Conservation (phyloP, 441 rosid genomes). For the Syzygium syzygioides region DNA sequence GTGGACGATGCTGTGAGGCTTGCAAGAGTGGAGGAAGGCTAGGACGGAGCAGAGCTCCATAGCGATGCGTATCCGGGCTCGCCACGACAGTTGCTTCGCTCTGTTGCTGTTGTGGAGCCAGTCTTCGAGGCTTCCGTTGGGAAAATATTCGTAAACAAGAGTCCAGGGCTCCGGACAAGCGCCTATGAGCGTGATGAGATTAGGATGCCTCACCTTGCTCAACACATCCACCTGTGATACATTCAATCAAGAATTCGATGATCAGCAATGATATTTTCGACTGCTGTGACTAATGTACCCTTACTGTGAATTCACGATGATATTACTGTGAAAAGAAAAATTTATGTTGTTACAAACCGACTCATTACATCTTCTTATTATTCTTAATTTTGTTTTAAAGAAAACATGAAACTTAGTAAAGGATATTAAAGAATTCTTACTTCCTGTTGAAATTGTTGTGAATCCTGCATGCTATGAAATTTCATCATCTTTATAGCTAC, state of each 20-base stretch:
- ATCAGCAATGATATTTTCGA: neutral
- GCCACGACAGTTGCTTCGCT: conserved; percentile 79
- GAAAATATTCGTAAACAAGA: conserved; percentile 77
- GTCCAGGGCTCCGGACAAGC: conserved; percentile 86
- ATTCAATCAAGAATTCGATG: neutral
- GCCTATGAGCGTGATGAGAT: conserved; percentile 80
- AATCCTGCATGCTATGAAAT: conserved; percentile 70
- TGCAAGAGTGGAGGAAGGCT: conserved; percentile 78
- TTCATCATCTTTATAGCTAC: conserved; percentile 80
- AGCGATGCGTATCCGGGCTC: conserved; percentile 66
- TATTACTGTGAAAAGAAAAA: neutral
- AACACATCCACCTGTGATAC: conserved; percentile 65
- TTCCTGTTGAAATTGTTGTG: conserved; percentile 82
- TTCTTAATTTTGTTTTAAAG: neutral
- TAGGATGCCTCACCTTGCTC: conserved; percentile 88
- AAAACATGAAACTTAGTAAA: neutral
- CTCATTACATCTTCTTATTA: neutral
- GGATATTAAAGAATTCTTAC: conserved; percentile 21
- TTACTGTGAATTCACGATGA: neutral
- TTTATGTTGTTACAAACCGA: neutral
- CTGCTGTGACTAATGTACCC: neutral
- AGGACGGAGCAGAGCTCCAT: conserved; percentile 81
- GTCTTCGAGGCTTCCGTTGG: conserved; percentile 92
- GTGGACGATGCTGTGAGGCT: conserved; percentile 71
- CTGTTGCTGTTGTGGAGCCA: conserved; percentile 67